Percentiles rank a stretch among this genome's conserved stretches.
phyloP scores from a whole-genome alignment of 768 basidiomycete species.

The Chalciporus sphaerocephalus region DNA sequence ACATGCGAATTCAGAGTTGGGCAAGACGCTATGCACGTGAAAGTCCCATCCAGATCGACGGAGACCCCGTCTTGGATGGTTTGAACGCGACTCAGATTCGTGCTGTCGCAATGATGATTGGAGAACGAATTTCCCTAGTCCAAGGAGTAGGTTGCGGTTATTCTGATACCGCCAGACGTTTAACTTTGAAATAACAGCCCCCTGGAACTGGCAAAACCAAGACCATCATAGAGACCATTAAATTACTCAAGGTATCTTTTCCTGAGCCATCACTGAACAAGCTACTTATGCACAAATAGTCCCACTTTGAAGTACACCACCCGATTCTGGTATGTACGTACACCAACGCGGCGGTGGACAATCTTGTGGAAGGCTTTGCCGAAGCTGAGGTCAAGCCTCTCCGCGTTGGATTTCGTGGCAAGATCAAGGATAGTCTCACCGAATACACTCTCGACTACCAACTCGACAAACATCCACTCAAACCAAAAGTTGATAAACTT shows the following conservation, averaged over 20 bases:
- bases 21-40: slow-evolving; percentile 56
- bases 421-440: slow-evolving; percentile 52
- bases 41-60: slow-evolving; percentile 63
- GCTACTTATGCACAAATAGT: slow-evolving; percentile 33
- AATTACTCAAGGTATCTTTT: slow-evolving; percentile 61
- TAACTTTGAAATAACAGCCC: slow-evolving; percentile 45
- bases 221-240: slow-evolving; percentile 83
- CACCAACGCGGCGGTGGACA: slow-evolving; percentile 91
- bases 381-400: slow-evolving; percentile 63
- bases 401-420: slow-evolving; percentile 65
- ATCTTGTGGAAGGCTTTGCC: slow-evolving; percentile 74
- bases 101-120: slow-evolving; percentile 85
- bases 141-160: slow-evolving; percentile 62
- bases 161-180: not conserved
- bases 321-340: slow-evolving; percentile 91
- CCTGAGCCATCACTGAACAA: not conserved
- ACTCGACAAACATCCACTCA: slow-evolving; percentile 56
- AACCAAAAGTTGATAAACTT: slow-evolving; percentile 39
- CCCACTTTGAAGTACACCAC: slow-evolving; percentile 75
- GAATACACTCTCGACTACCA: slow-evolving; percentile 61
- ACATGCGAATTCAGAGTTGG: slow-evolving; percentile 82
- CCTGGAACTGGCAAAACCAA: slow-evolving; percentile 93
- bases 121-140: slow-evolving; percentile 70
- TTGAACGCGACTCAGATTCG: slow-evolving; percentile 75
- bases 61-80: slow-evolving; percentile 64